Evolutionary conservation across 352 stramenopile genomes (phyloP).

Genomic region (Discostella stelligera): DNA sequence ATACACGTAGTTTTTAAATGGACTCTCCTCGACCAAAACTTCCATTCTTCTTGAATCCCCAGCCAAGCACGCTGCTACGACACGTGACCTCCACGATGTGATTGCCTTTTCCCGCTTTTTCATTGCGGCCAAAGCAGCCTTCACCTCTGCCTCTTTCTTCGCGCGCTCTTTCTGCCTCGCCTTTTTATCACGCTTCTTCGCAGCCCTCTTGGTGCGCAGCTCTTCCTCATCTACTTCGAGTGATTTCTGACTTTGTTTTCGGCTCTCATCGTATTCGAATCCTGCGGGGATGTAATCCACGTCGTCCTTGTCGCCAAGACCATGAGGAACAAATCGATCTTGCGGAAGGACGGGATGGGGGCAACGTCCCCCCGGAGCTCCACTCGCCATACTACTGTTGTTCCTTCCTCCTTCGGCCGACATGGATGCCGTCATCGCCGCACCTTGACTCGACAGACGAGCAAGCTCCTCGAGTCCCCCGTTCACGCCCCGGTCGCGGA

Average conservation of each 20-base stretch:
- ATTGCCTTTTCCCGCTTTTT: constrained; percentile 75
- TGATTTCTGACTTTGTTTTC: not conserved
- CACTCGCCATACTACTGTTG: not conserved
- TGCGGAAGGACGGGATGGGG: constrained; percentile 22
- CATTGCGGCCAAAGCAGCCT: constrained; percentile 57
- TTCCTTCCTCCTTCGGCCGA: constrained; percentile 6
- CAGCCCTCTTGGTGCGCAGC: constrained; percentile 46
- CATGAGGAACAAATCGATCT: constrained; percentile 22
- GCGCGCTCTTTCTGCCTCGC: constrained; percentile 64
- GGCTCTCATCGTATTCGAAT: constrained; percentile 44
- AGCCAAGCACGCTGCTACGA: constrained; percentile 59
- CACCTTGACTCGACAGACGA: constrained; percentile 1
- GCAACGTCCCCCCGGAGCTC: not conserved
- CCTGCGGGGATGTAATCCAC: constrained; percentile 17
- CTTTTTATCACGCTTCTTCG: constrained; percentile 75
- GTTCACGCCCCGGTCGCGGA: constrained; percentile 19
- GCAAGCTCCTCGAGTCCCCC: constrained; percentile 44
- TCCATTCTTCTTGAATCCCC: constrained; percentile 64
- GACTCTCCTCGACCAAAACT: constrained; percentile 62
- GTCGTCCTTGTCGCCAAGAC: not conserved
- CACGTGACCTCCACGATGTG: constrained; percentile 66
- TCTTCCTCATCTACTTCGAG: constrained; percentile 61
- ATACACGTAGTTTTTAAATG: constrained; percentile 50
- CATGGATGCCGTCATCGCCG: constrained; percentile 13
- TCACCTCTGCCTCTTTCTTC: constrained; percentile 67